Base-by-base conservation (phyloP, 192 early-diverging fungal species). In the Rhizophlyctis rosea region DNA sequence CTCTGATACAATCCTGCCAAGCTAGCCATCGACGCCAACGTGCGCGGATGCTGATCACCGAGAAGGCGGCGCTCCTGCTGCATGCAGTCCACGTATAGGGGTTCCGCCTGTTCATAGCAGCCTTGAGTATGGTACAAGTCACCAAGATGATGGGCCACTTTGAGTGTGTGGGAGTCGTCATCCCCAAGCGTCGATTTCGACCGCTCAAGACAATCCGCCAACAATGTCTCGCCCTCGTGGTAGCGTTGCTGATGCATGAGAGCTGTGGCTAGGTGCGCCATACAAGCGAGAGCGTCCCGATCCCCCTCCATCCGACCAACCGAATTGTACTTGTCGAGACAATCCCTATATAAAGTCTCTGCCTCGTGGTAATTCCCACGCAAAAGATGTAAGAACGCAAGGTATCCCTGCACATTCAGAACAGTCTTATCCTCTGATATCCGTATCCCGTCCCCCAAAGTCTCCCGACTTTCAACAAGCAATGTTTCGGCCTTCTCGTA, bases 111-210 rank as follows among this genome's bases (percentile, higher is more conserved):
- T 5, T 62, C 14, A 49, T 30, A 59, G 7, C 24, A 11, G 7
- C 56, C 30, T 29, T 47, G 66, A 30, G 5, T 52, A 18, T 31
- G 24, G 36, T 70, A 70, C 3, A 70, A 30, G 2, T 23, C 34
- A 23, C 56, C 69, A 13, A 70, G 49, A 31, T 44, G 59, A 24
- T 36, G 36, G 35, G 58, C 34, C 0, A 54, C 35, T 23, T n/a
- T 25, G 16, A 70, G 47, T 13, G 69, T 70, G 25, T 47, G 16
- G 25, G 47, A 24, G 33, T 70, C 23, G 16, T 70, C 47, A 25
- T 60, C 50, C 7, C 67, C 67, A 39, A 70, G 67, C 33, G 60
- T 64, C 21, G 11, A 32, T 30, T 68, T 69, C 25, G 65, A 29
- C 30, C 23, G 3, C 23, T 70, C 64, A 11, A 64, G 50, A 49